Base-by-base conservation (phyloP, 257 asterid species). In the Buddleja alternifolia region DNA sequence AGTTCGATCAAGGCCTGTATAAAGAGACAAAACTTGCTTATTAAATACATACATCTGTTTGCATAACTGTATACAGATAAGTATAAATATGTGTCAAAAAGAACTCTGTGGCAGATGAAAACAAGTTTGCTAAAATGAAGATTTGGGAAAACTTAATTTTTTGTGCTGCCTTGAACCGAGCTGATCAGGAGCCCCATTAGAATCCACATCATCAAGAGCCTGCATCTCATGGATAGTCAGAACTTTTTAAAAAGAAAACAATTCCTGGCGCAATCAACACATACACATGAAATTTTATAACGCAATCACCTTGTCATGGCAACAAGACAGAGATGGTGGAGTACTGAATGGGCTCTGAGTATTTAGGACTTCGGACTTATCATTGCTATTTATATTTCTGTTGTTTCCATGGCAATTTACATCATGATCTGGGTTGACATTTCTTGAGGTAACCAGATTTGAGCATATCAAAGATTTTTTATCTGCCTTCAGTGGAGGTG, bases 1-100 rank as follows among this genome's bases (percentile, higher is more conserved):
- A 90, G 93, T 73, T 93, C 99, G 52, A 93, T 88, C 74, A 93
- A 76, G 66, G 96, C 96, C 97, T 93, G 86, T 40, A 25, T 6
- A 32, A 69, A 53, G 70, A 55, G 46, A 71, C 20, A 48, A 46
- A 37, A 60, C 17, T 60, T 19, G 42, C 14, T 36, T 37, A 60
- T 62, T 60, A 53, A n/a, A 51, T 40, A 25, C 24, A 73, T 47
- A 63, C 67, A 46, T 51, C 41, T 50, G 65, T 63, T 12, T 60
- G 57, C 45, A 60, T 66, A 59, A 51, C 47, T 55, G 15, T 64
- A 21, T 10, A 24, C 42, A 8, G 32, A 42, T 8, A 54, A 14
- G 53, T 57, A 39, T 37, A 42, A 39, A 57, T 4, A 52, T 42
- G 36, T 45, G 51, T 12, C 61, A 66, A n/a, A n/a, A n/a, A n/a